Percentiles rank a stretch among this genome's conserved stretches.
phyloP scores from a whole-genome alignment of 495 filamentous ascomycete species.

The Aspergillus heteromorphus region DNA sequence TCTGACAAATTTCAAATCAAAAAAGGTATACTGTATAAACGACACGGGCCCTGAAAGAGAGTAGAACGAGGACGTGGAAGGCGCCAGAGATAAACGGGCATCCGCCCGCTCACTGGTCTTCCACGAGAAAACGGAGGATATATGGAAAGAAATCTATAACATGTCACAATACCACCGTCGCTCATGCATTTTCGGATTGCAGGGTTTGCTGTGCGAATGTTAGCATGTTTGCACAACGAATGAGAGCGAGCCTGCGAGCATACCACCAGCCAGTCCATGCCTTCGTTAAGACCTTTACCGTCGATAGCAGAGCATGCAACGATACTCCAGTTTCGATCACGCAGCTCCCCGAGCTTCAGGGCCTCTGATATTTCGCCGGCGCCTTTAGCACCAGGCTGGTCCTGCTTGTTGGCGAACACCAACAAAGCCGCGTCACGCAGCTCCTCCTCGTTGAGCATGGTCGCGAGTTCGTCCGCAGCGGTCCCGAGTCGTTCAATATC shows the following conservation, averaged over 20 bases:
- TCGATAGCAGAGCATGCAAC: slow-evolving; percentile 95
- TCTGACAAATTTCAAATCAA: slow-evolving; percentile 22
- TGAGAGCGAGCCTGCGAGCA: slow-evolving; percentile 30
- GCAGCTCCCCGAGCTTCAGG: slow-evolving; percentile 77
- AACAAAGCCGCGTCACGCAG: slow-evolving; percentile 85
- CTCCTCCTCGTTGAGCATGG: slow-evolving; percentile 97
- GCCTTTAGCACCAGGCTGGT: slow-evolving; percentile 94
- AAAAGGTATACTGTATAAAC: slow-evolving; percentile 35
- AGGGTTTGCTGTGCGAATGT: slow-evolving; percentile 38
- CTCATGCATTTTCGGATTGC: slow-evolving; percentile 44
- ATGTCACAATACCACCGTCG: slow-evolving; percentile 29
- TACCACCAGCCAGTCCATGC: slow-evolving; percentile 99
- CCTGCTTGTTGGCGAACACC: slow-evolving; percentile 98
- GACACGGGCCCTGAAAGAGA: slow-evolving; percentile 27
- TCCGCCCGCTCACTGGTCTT: not conserved
- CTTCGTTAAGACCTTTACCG: slow-evolving; percentile 86
- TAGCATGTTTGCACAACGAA: slow-evolving; percentile 7
- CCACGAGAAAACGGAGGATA: slow-evolving; percentile 17
- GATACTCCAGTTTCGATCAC: slow-evolving; percentile 98
- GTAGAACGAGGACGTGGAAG: slow-evolving; percentile 2
- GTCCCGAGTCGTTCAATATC: slow-evolving; percentile 93
- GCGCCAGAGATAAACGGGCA: slow-evolving; percentile 19
- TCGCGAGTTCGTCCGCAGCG: slow-evolving; percentile 83
- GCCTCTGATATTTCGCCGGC: slow-evolving; percentile 96
- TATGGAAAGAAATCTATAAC: slow-evolving; percentile 36